Evolutionary conservation across 192 early-diverging fungal genomes (phyloP), one percentile per base, ranked within the genome.

Genomic region (Rhizophagus prolifer): DNA sequence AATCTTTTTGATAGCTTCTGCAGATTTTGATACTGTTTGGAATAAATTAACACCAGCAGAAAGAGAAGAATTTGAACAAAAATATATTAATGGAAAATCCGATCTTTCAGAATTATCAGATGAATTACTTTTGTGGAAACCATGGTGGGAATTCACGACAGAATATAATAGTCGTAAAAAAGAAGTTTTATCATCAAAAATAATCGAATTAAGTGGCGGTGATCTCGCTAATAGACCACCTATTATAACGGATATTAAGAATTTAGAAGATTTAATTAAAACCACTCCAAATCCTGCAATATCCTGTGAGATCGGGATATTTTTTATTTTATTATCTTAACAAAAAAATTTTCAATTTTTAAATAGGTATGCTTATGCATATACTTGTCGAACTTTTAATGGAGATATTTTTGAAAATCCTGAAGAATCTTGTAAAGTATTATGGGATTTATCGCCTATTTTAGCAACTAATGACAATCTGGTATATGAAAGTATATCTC

Each of bases 1-100:
- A 2, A 31, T 76, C 83, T 12, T 86, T 86, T 76, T 47, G 75
- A 63, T 83, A 65, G 85, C 87, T 2, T 61, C 77, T 3, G 83
- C 84, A 19, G 78, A 84, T 23, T 62, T 86, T 10, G 82, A 87
- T 16, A 72, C 75, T 19, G 82, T 91, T 14, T 86, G 88, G 83
- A 76, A 70, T 34, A 81, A 74, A 58, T 69, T 91, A 16, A 87
- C 80, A 25, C 72, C 75, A 21, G 69, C 78, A 28, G 89, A 91
- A 78, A 78, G 80, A 19, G 77, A 70, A 10, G 82, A 88, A 58
- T 90, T 91, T 65, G 79, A 84, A 72, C 79, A 78, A 34, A 78
- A 76, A 76, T 68, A 68, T 76, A 0, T 58, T 38, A 25, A 58
- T 34, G 65, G 66, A 26, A 76, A 34, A 76, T 12, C 26, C 13